Percentiles rank a stretch among this genome's conserved stretches.
Evolutionary conservation across 495 filamentous ascomycete genomes (phyloP).

Genomic region (Hypoxylon crocopeplum): DNA sequence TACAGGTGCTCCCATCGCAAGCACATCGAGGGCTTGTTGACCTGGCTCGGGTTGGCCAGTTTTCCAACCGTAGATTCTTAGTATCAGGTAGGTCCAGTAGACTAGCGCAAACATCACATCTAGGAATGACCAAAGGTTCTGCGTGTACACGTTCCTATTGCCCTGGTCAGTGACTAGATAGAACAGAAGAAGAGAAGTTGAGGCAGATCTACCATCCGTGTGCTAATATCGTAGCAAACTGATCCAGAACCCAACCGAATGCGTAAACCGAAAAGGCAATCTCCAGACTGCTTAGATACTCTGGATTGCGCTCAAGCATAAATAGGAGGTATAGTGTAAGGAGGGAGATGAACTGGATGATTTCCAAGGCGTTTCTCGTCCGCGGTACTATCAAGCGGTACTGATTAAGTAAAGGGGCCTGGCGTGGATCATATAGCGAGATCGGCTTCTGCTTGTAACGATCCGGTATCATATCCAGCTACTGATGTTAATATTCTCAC

Average conservation of each 20-base stretch:
- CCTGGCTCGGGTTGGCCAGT: slow-evolving; percentile 42
- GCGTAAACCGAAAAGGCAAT: slow-evolving; percentile 68
- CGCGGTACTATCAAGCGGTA: slow-evolving; percentile 76
- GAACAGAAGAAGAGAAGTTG: background rate
- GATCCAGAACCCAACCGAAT: slow-evolving; percentile 74
- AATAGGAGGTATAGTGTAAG: slow-evolving; percentile 67
- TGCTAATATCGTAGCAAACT: slow-evolving; percentile 73
- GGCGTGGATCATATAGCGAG: slow-evolving; percentile 70
- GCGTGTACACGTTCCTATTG: slow-evolving; percentile 73
- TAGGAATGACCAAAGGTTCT: slow-evolving; percentile 81
- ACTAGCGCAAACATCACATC: slow-evolving; percentile 71
- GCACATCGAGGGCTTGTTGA: slow-evolving; percentile 69
- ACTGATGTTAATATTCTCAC: slow-evolving; percentile 6
- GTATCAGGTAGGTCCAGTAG: slow-evolving; percentile 64
- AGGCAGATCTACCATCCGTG: slow-evolving; percentile 65
- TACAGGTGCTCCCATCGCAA: slow-evolving; percentile 72
- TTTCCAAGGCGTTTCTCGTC: slow-evolving; percentile 71
- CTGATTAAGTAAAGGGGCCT: slow-evolving; percentile 72
- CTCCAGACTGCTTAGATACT: slow-evolving; percentile 58
- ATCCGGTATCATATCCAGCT: slow-evolving; percentile 73
- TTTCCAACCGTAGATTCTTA: slow-evolving; percentile 65
- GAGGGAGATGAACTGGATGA: slow-evolving; percentile 69
- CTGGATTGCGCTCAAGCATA: slow-evolving; percentile 64
- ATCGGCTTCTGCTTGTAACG: slow-evolving; percentile 76
- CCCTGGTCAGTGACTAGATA: slow-evolving; percentile 1